These are phyloP conservation scores for Colletotrichum agaves DNA, from an alignment of 2,329 filamentous ascomycete species.

Conservation along the genomic window DNA sequence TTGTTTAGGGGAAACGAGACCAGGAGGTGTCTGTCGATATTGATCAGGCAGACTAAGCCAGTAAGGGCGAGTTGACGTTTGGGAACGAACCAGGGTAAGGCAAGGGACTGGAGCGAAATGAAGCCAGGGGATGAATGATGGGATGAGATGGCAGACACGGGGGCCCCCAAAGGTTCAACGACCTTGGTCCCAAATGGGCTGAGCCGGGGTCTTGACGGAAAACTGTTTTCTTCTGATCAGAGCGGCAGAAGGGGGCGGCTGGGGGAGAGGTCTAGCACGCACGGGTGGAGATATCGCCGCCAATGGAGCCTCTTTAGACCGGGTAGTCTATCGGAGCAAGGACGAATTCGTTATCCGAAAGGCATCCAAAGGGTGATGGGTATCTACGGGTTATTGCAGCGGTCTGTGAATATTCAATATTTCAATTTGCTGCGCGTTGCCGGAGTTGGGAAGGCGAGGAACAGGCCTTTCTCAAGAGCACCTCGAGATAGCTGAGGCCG, in stretches of 20 bases:
- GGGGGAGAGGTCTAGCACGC: constrained; percentile 21
- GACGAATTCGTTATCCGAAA: background rate
- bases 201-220: background rate
- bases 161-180: constrained; percentile 3
- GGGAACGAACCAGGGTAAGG: constrained; percentile 12
- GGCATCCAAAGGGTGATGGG: background rate
- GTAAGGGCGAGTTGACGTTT: constrained; percentile 26
- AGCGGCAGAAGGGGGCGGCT: constrained; percentile 20
- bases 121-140: constrained; percentile 22
- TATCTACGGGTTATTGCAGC: background rate
- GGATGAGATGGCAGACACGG: constrained; percentile 17
- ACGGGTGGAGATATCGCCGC: constrained; percentile 8
- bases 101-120: constrained; percentile 22
- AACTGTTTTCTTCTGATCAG: constrained; percentile 7
- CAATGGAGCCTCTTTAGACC: constrained; percentile 2
- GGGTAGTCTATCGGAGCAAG: background rate
- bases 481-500: constrained; percentile 6
- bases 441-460: background rate
- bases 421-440: background rate
- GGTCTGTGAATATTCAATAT: constrained; percentile 4
- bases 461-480: background rate
- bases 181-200: background rate
- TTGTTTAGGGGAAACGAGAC: constrained; percentile 31
- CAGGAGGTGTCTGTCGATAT: constrained; percentile 20
- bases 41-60: constrained; percentile 5